Base-by-base conservation (phyloP, 768 basidiomycete species). In the Termitomyces sp. region DNA sequence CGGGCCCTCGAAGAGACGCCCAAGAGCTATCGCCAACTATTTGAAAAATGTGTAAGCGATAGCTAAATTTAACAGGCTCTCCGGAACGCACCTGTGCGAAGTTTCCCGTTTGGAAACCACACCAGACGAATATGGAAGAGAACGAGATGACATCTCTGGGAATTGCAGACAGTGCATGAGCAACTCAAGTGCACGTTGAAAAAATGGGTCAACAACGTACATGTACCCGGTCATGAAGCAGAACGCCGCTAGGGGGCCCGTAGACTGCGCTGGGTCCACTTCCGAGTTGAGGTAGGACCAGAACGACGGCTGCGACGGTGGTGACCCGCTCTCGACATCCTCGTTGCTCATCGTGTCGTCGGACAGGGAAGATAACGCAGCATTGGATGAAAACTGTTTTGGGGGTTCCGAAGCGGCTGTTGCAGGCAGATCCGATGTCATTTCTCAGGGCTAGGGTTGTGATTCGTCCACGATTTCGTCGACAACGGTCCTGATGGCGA, bases 71-170 rank as follows among this genome's bases (percentile, higher is more conserved):
- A 7, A 27, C 6, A 20, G n/a, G n/a, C 7, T 10, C 37, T 52
- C 12, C 6, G n/a, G 37, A 20, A 64, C 72, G 56, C 65, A 87
- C 87, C 76, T 89, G 87, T 13, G 84, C 78, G 62, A 84, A 84
- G 67, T 91, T 91, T 52, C 88, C 90, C 0, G 90, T 92, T 71
- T 93, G 91, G 71, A 92, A 93, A 14, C 87, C 90, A 69, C 87
- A 89, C 89, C 91, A 93, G 10, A 93, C 84, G 69, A 85, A 93
- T 50, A 91, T 76, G 1, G 91, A 87, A 46, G 88, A 84, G 75
- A 93, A 93, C 4, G 83, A 85, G 30, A 92, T 76, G 1, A 82
- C 82, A 65, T 89, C 87, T 14, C 89, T 91, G 60, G 37, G 18
- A 57, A 20, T 27, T 2, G n/a, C 3, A 14, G 7, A 26, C 8